Evolutionary conservation across 345 rosid species (phyloP).

Genomic region (Kernera saxatilis): DNA sequence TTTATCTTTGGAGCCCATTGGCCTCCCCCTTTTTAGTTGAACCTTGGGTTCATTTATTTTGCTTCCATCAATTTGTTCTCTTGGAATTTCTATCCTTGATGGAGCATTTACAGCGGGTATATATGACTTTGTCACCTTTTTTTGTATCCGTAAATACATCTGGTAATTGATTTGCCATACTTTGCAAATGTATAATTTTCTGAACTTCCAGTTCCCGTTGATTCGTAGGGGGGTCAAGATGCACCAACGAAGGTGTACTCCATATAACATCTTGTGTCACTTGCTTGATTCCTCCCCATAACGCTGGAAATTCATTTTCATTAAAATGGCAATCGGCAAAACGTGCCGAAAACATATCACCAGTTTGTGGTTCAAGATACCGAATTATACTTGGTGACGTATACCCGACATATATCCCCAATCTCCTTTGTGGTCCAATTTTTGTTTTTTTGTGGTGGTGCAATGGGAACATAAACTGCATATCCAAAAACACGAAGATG

Average conservation of each 20-base stretch:
- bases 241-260: neutral
- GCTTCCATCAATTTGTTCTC: neutral
- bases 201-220: neutral
- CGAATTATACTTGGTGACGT: neutral
- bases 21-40: neutral
- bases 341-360: neutral
- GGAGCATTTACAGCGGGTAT: neutral
- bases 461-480: neutral
- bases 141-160: neutral
- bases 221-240: neutral
- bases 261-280: neutral
- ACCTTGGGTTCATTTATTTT: neutral
- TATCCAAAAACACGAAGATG: neutral
- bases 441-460: neutral
- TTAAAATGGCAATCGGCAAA: neutral
- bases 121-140: neutral
- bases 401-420: neutral
- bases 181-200: neutral
- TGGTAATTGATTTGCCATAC: neutral
- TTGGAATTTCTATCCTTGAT: neutral
- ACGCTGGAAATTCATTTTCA: neutral
- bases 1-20: neutral
- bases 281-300: neutral
- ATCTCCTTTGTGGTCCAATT: neutral
- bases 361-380: neutral